A percentile compares a stretch with the other conserved stretches of the same genome.
These are phyloP conservation scores for Spencermartinsiella ligniputridi DNA, from an alignment of 1,139 yeast genomes.

Conservation along the genomic window DNA sequence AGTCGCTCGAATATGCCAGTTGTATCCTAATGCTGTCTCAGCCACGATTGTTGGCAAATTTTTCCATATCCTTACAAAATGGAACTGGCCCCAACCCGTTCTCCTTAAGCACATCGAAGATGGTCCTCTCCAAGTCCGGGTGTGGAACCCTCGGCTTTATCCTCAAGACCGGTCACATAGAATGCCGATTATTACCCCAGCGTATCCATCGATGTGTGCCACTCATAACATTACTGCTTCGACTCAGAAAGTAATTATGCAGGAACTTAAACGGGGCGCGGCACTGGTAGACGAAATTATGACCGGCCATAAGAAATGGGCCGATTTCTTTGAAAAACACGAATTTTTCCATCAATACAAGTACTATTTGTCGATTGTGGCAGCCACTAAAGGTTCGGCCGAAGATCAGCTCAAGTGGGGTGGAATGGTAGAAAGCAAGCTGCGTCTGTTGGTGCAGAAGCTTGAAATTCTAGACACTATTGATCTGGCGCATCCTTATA, in stretches of 20 bases:
- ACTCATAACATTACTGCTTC: conserved; percentile 91
- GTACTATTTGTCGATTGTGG: conserved; percentile 78
- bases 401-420: conserved; percentile 88
- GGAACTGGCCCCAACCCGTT: conserved; percentile 99
- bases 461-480: conserved; percentile 74
- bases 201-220: conserved; percentile 99
- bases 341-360: conserved; percentile 78
- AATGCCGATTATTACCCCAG: conserved; percentile 99
- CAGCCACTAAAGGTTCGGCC: conserved; percentile 62
- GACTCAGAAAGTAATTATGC: conserved; percentile 72
- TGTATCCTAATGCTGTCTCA: conserved; percentile 94
- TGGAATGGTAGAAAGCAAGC: conserved; percentile 86
- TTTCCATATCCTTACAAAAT: conserved; percentile 75
- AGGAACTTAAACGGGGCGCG: conserved; percentile 72
- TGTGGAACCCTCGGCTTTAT: conserved; percentile 93
- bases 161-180: conserved; percentile 82
- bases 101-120: conserved; percentile 87
- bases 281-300: conserved; percentile 67
- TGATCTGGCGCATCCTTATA: conserved; percentile 83
- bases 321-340: conserved; percentile 70
- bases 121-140: conserved; percentile 93
- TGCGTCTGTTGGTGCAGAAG: conserved; percentile 75
- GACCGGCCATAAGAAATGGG: conserved; percentile 64
- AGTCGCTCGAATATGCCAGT: conserved; percentile 92
- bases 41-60: conserved; percentile 86